These are phyloP conservation scores for Sanghuangporus sanghuang DNA, from an alignment of 1,284 basidiomycete genomes.

Conservation along the genomic window DNA sequence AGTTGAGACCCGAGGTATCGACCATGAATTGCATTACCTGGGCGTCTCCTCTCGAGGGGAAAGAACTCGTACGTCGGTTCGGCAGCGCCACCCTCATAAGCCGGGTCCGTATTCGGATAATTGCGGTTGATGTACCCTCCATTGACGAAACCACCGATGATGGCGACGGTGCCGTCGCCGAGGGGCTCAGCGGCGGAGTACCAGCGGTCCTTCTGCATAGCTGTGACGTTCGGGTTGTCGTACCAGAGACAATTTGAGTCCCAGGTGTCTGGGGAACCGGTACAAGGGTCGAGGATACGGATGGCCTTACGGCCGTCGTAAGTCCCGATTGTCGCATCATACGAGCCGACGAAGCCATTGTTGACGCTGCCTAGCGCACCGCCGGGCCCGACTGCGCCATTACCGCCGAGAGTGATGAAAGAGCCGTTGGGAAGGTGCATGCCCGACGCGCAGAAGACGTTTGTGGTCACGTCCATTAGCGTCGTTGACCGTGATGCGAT, in stretches of 20 bases:
- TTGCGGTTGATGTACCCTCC: constrained; percentile 90
- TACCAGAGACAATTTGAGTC: constrained; percentile 67
- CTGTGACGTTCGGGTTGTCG: constrained; percentile 60
- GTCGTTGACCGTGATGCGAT: constrained; percentile 44
- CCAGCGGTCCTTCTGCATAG: constrained; percentile 81
- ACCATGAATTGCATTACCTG: constrained; percentile 75
- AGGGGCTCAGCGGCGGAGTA: constrained; percentile 82
- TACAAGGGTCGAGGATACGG: constrained; percentile 75
- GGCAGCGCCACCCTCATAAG: constrained; percentile 59
- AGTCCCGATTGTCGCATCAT: constrained; percentile 58
- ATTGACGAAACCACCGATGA: constrained; percentile 79
- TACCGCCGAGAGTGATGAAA: constrained; percentile 63
- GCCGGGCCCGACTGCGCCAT: constrained; percentile 73
- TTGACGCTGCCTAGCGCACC: constrained; percentile 54
- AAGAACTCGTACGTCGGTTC: constrained; percentile 79
- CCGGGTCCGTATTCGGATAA: constrained; percentile 60
- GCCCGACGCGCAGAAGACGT: constrained; percentile 80
- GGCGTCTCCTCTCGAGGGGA: constrained; percentile 57
- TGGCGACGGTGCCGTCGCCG: constrained; percentile 60
- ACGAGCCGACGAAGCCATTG: constrained; percentile 43
- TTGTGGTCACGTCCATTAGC: constrained; percentile 71
- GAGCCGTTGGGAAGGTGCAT: constrained; percentile 66
- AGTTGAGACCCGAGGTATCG: constrained; percentile 83
- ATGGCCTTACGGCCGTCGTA: constrained; percentile 64
- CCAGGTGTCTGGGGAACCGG: constrained; percentile 43